Evolutionary conservation across 192 early-diverging fungal genomes (phyloP).

Genomic region (Rhizoclosmatium sp.): DNA sequence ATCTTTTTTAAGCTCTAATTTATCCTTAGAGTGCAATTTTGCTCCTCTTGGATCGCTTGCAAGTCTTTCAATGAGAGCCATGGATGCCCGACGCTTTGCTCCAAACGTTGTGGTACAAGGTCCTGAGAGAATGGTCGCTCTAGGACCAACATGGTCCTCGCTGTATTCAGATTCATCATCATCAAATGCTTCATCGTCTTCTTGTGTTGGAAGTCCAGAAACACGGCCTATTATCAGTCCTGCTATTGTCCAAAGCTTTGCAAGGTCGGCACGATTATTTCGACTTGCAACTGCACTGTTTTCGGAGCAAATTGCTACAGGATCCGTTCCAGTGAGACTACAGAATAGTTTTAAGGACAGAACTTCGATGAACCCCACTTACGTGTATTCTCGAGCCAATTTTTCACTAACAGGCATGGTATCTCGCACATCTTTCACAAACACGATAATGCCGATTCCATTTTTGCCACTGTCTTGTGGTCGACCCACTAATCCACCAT

Average conservation of each 20-base stretch:
- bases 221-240: constrained; percentile 28
- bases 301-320: constrained; percentile 24
- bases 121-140: not conserved
- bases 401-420: constrained; percentile 32
- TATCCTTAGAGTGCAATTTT: not conserved
- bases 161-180: not conserved
- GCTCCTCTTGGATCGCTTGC: not conserved
- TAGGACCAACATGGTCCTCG: not conserved
- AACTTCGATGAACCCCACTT: not conserved
- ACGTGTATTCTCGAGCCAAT: constrained; percentile 26
- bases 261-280: constrained; percentile 21
- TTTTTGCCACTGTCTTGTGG: not conserved
- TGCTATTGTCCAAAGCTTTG: constrained; percentile 36
- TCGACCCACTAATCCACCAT: not conserved
- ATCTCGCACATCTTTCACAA: constrained; percentile 21
- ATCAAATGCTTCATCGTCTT: not conserved
- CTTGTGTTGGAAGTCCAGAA: not conserved
- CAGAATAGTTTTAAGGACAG: not conserved
- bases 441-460: constrained; percentile 12
- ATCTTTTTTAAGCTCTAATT: constrained; percentile 3
- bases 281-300: constrained; percentile 18
- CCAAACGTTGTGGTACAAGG: constrained; percentile 4
- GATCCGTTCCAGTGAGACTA: constrained; percentile 15
- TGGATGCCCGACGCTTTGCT: constrained; percentile 13
- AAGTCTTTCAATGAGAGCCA: constrained; percentile 6